Conservation (phyloP, 139 green algal species). For the Ulvella scutata region DNA sequence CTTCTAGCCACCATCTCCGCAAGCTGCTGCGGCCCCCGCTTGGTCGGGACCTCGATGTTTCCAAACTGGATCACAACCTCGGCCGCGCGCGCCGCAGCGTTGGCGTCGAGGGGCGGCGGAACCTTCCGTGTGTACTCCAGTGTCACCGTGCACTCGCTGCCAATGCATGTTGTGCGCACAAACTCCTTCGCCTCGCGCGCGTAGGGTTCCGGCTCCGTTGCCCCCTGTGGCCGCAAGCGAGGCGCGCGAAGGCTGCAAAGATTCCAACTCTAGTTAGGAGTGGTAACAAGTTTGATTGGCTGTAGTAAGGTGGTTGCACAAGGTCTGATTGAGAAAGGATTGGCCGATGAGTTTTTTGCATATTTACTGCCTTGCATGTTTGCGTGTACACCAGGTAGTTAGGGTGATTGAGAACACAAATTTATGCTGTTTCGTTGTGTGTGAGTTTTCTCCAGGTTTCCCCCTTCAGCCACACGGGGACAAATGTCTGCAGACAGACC, state of each 20-base stretch:
- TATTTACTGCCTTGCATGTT: no score
- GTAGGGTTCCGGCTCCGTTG: constrained; percentile 56
- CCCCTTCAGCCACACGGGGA: no score
- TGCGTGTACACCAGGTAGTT: no score
- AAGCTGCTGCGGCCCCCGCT: constrained; percentile 38
- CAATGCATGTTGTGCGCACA: constrained; percentile 50
- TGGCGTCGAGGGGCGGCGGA: constrained; percentile 1
- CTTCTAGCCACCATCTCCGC: constrained; percentile 69
- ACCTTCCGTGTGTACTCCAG: constrained; percentile 93
- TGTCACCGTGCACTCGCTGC: constrained; percentile 56
- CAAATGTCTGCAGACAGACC: no score
- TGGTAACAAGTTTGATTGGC: no score
- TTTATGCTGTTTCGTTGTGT: no score
- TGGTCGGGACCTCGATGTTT: constrained; percentile 44
- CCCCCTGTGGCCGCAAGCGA: constrained; percentile 34
- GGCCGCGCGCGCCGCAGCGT: constrained; percentile 5
- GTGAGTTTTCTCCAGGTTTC: no score
- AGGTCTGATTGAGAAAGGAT: no score
- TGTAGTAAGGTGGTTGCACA: no score
- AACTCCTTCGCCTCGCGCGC: constrained; percentile 82
- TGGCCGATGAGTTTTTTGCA: no score
- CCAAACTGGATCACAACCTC: constrained; percentile 58
- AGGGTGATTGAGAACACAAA: no score
- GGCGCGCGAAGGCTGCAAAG: constrained; percentile 62
- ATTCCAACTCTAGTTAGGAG: no score